Base-by-base conservation (phyloP, 1,284 basidiomycete genomes). In the Cutaneotrichosporon sp. region DNA sequence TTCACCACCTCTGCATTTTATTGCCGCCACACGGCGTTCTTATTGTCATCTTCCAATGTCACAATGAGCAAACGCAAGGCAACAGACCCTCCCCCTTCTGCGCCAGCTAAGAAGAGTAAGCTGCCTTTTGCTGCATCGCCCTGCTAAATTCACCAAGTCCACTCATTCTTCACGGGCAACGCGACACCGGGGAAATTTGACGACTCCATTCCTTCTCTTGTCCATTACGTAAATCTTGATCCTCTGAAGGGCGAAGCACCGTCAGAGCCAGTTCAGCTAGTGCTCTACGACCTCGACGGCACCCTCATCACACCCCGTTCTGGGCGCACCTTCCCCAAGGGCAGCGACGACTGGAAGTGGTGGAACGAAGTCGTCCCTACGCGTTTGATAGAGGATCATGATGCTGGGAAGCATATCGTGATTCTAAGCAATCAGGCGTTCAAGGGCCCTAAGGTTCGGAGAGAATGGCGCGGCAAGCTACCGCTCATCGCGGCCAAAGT, bases 251-350 rank as follows among this genome's bases (percentile, higher is more conserved):
- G 10, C 4, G 47, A 61, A 12, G 25, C 52, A 19, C 46, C 59
- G 10, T 16, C 44, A 8, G 54, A 59, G 14, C 63, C 64, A 16
- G 51, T 71, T 20, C 85, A 84, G 57, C 80, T 92, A 17, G 87
- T 90, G 5, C 80, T 85, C 6, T 90, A 91, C 62, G 90, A 94
- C 66, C 76, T 96, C 5, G 91, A 96, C 66, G 90, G 88, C 0
- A 93, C 90, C 0, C 64, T 94, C 49, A 90, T 96, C 67, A 81
- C 82, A 61, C 80, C 81, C 3, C 76, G 75, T 34, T 78, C 78
- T 39, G 79, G 77, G n/a, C 74, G 67, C 38, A 76, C 74, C 60
- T 81, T 79, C 54, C 78, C 75, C 12, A 76, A 67, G 59, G 70
- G 66, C 22, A 67, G 78, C 41, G 67, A 75, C 1, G 79, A 81